Evolutionary conservation across 2,329 filamentous ascomycete species (phyloP).

Genomic region (Pseudogymnoascus sp.): DNA sequence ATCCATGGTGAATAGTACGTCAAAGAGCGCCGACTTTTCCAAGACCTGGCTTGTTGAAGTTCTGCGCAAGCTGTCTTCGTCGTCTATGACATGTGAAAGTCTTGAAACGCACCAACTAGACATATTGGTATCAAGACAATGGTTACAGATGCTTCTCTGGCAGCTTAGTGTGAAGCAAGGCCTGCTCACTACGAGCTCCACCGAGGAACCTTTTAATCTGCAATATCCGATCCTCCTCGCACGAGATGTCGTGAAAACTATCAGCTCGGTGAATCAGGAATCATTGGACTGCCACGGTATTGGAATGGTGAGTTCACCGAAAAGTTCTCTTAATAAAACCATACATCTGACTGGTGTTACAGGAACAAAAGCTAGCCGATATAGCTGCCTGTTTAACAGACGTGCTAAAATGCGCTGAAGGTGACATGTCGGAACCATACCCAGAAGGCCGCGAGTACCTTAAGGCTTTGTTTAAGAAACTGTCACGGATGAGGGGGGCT

Average conservation of each 20-base stretch:
- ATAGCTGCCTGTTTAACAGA: constrained; percentile 4
- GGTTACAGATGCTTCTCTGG: constrained; percentile 2
- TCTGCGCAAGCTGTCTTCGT: neutral
- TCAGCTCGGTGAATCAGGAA: neutral
- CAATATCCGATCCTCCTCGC: neutral
- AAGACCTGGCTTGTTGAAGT: constrained; percentile 7
- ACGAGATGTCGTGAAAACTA: constrained; percentile 3
- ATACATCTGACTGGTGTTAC: neutral
- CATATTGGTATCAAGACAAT: constrained; percentile 5
- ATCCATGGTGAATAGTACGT: constrained; percentile 4
- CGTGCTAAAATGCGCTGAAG: constrained; percentile 1
- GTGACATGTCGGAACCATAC: neutral
- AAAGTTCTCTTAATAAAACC: neutral
- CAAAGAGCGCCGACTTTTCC: neutral
- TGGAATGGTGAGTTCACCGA: neutral
- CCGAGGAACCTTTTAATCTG: neutral
- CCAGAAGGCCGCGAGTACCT: neutral
- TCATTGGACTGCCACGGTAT: neutral
- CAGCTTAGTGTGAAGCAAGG: constrained; percentile 4
- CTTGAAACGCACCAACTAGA: constrained; percentile 2
- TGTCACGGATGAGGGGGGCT: neutral
- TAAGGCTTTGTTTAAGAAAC: neutral
- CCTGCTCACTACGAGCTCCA: neutral
- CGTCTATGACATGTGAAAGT: neutral
- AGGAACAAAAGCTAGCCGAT: constrained; percentile 4